Evolutionary conservation across 2,329 filamentous ascomycete genomes (phyloP).

Genomic region (Leptosphaerulina australis): DNA sequence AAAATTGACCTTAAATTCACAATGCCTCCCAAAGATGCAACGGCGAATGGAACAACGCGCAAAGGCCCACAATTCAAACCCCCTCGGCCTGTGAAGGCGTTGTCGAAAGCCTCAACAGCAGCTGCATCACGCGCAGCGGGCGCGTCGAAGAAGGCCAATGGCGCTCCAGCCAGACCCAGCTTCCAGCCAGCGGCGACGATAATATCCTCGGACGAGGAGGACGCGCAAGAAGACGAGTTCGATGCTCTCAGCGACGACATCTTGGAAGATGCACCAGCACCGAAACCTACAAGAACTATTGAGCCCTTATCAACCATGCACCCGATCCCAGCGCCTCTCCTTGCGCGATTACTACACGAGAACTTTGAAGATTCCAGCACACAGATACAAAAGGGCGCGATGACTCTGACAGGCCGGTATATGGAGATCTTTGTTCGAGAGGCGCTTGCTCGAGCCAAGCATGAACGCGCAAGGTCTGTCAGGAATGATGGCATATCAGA

Average conservation of each 20-base stretch:
- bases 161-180: slow-evolving; percentile 24
- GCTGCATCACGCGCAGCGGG: slow-evolving; percentile 27
- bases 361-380: slow-evolving; percentile 66
- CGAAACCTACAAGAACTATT: slow-evolving; percentile 20
- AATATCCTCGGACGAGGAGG: slow-evolving; percentile 42
- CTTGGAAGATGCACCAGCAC: slow-evolving; percentile 34
- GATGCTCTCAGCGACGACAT: slow-evolving; percentile 35
- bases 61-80: slow-evolving; percentile 48
- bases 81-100: slow-evolving; percentile 41
- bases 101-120: slow-evolving; percentile 28
- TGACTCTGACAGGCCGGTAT: slow-evolving; percentile 79
- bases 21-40: slow-evolving; percentile 38
- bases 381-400: slow-evolving; percentile 51
- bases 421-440: slow-evolving; percentile 91
- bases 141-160: slow-evolving; percentile 27
- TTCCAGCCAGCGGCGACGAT: slow-evolving; percentile 35
- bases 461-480: slow-evolving; percentile 65
- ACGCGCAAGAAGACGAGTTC: slow-evolving; percentile 29
- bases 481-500: slow-evolving; percentile 48
- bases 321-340: slow-evolving; percentile 72
- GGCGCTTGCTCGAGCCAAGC: slow-evolving; percentile 78
- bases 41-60: slow-evolving; percentile 28
- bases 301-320: slow-evolving; percentile 27
- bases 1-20: background rate
- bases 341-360: slow-evolving; percentile 78